Evolutionary conservation across 768 basidiomycete genomes (phyloP).

Genomic region (Pholiota microspora): DNA sequence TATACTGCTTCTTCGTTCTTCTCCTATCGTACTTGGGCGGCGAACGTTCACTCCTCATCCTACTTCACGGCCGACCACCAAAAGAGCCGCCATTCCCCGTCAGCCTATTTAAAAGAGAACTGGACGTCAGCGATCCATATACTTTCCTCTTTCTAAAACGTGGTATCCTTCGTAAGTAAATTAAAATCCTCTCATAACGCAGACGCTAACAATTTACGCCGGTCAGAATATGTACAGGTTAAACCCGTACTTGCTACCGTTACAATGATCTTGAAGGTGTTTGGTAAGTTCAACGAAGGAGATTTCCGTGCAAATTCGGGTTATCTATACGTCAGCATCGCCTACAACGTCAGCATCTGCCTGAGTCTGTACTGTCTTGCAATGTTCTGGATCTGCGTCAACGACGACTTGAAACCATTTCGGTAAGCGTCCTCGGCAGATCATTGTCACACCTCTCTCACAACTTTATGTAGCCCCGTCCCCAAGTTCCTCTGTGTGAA

Average conservation of each 20-base stretch:
- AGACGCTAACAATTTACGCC: neutral
- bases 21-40: conserved; percentile 87
- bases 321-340: conserved; percentile 86
- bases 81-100: conserved; percentile 86
- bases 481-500: conserved; percentile 99
- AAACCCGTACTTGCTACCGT: conserved; percentile 87
- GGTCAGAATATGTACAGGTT: conserved; percentile 91
- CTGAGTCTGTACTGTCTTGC: conserved; percentile 87
- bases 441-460: neutral
- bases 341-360: conserved; percentile 83
- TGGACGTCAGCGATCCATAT: conserved; percentile 94
- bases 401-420: conserved; percentile 86
- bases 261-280: conserved; percentile 83
- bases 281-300: conserved; percentile 88
- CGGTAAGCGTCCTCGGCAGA: conserved; percentile 42
- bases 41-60: conserved; percentile 88
- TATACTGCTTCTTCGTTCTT: conserved; percentile 88
- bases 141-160: conserved; percentile 92
- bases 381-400: conserved; percentile 95
- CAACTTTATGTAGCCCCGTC: conserved; percentile 56
- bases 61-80: conserved; percentile 88
- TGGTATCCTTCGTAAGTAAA: conserved; percentile 80
- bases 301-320: conserved; percentile 82
- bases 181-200: neutral
- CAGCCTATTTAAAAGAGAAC: conserved; percentile 76